phyloP scores from a whole-genome alignment of 257 asterid genomes.

The Solanum acaule region DNA sequence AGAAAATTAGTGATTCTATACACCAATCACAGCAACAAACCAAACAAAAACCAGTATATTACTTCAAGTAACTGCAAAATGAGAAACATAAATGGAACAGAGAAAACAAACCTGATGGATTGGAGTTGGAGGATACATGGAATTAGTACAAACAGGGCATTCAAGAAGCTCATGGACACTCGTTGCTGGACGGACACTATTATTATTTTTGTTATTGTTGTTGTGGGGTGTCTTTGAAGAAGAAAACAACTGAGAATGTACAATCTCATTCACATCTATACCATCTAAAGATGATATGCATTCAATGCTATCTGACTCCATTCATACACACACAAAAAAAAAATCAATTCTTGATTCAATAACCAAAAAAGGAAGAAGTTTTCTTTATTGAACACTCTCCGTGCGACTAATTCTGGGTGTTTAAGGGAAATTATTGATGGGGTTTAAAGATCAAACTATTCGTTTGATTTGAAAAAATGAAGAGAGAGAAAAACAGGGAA shows the following conservation, averaged over 20 bases:
- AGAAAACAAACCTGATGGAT: conserved; percentile 29
- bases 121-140: conserved; percentile 49
- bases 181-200: neutral
- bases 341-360: neutral
- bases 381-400: neutral
- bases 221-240: conserved; percentile 14
- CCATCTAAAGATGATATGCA: conserved; percentile 24
- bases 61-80: too few relatives aligned
- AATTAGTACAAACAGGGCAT: conserved; percentile 44
- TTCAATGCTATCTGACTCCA: conserved; percentile 34
- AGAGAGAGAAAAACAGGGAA: neutral
- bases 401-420: neutral
- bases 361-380: neutral
- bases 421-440: neutral
- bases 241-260: conserved; percentile 19
- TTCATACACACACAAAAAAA: neutral
- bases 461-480: neutral
- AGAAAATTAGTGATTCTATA: too few relatives aligned
- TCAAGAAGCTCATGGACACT: conserved; percentile 41
- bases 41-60: too few relatives aligned
- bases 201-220: neutral
- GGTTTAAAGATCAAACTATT: neutral
- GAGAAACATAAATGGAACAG: neutral
- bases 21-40: too few relatives aligned
- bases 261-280: neutral